Evolutionary conservation across 768 basidiomycete genomes (phyloP), one percentile per base, ranked within the genome.

Genomic region (Lentinula edodes): DNA sequence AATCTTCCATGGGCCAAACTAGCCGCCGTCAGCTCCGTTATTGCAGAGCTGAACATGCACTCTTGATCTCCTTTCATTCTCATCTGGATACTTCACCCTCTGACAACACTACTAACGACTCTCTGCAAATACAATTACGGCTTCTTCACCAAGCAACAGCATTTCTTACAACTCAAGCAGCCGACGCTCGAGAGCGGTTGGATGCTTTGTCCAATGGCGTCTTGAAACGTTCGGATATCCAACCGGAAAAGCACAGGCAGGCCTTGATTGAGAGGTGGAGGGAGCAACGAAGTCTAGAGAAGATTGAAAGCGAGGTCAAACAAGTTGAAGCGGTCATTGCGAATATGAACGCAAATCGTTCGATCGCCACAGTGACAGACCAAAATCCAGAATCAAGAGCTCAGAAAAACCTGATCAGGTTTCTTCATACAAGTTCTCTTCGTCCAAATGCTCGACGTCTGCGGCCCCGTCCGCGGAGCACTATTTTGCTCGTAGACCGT

Each of bases 21-120:
- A 38, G 20, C 41, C 54, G 41, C 28, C 54, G 54, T 56, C 54
- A 56, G n/a, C 54, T 23, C 20, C 54, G 54, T 42, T 56, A 56
- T 42, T 20, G 38, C 15, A 13, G 36, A 56, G 35, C 34, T 2
- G 54, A 56, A 56, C 54, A 42, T 35, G 18, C 38, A 1, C 54
- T 56, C 51, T 35, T 15, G 2, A 52, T 18, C 32, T 52, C 51
- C 13, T 52, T 52, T 10, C 51, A 52, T 38, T n/a, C 54, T 5
- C 54, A 39, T 20, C 8, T 56, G 1, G 18, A 48, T 23, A n/a
- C 18, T 23, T 3, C 46, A 12, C 46, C 46, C 46, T 39, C 18
- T 23, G 36, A n/a, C 16, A 15, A 41, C 16, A 8, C 13, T 10
- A 18, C 20, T 13, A 28, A n/a, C 7, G 15, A 12, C 15, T 32